A percentile compares a stretch with the other conserved stretches of the same genome.
Conservation (phyloP, 179 eudicot species). For the Beta corolliflora region DNA sequence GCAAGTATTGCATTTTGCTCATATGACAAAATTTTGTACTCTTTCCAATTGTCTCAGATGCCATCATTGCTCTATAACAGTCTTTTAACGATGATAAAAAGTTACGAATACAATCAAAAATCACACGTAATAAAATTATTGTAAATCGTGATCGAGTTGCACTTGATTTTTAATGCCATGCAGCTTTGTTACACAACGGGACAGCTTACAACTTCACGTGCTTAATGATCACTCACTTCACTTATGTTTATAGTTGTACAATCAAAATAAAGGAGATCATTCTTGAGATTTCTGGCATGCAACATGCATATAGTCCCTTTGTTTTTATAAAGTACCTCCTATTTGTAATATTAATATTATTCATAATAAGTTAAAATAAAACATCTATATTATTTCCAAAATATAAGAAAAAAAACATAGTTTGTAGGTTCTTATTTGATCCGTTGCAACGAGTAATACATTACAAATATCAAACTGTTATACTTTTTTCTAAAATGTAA, state of each 20-base stretch:
- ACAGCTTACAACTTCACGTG: conserved; percentile 23
- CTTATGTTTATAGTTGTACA: neutral
- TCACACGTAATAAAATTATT: neutral
- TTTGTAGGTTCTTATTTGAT: too few species aligned
- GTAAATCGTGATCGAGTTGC: neutral
- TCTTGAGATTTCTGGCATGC: conserved; percentile 28
- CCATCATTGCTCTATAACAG: neutral
- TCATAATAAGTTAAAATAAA: too few species aligned
- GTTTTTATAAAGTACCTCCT: too few species aligned
- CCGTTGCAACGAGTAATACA: too few species aligned
- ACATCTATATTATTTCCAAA: too few species aligned
- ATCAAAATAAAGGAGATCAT: conserved; percentile 13
- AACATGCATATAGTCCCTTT: too few species aligned
- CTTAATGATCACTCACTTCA: neutral
- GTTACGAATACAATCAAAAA: neutral
- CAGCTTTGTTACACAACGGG: conserved; percentile 6
- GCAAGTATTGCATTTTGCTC: neutral
- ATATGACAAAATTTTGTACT: conserved; percentile 11
- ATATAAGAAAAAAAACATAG: too few species aligned
- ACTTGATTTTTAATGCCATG: neutral
- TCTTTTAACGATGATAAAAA: neutral
- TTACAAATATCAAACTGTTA: too few species aligned
- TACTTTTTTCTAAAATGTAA: too few species aligned
- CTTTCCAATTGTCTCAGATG: conserved; percentile 8
- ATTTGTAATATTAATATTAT: too few species aligned